Conservation (phyloP, 2,329 filamentous ascomycete genomes). For the Lachnum nothofagi region DNA sequence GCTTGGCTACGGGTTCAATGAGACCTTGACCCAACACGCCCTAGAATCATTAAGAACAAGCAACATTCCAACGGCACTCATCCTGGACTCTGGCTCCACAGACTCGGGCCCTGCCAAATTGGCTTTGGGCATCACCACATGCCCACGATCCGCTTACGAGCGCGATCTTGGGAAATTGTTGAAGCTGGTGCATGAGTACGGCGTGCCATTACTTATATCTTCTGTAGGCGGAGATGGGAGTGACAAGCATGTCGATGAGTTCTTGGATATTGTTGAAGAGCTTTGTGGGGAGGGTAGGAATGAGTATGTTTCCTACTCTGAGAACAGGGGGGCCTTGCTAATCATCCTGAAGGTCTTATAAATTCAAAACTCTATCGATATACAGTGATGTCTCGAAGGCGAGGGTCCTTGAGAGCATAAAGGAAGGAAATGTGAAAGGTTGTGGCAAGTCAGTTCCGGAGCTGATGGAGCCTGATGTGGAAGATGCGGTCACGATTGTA, state of each 20-base stretch:
- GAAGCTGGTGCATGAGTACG: conserved; percentile 31
- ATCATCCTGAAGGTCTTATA: conserved; percentile 2
- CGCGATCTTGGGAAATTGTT: conserved; percentile 41
- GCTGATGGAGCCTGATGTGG: conserved; percentile 37
- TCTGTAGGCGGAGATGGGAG: conserved; percentile 46
- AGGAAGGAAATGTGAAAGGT: conserved; percentile 30
- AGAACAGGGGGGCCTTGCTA: background rate
- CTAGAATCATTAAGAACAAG: conserved; percentile 13
- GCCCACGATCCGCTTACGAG: conserved; percentile 37
- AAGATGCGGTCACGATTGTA: conserved; percentile 36
- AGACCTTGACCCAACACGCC: conserved; percentile 23
- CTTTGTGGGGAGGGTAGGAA: conserved; percentile 29
- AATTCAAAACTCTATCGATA: conserved; percentile 36
- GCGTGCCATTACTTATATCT: conserved; percentile 39
- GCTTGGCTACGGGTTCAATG: conserved; percentile 45
- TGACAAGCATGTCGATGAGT: conserved; percentile 39
- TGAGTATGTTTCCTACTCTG: background rate
- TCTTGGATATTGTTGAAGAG: conserved; percentile 38
- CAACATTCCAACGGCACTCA: conserved; percentile 34
- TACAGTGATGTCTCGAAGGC: conserved; percentile 38
- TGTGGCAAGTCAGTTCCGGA: conserved; percentile 41
- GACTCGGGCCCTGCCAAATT: conserved; percentile 39
- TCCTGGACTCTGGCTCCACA: conserved; percentile 35
- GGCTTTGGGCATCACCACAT: conserved; percentile 38
- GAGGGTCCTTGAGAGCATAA: conserved; percentile 30